phyloP scores from a whole-genome alignment of 78 protist genomes.

The Chrysochromulina parva region DNA sequence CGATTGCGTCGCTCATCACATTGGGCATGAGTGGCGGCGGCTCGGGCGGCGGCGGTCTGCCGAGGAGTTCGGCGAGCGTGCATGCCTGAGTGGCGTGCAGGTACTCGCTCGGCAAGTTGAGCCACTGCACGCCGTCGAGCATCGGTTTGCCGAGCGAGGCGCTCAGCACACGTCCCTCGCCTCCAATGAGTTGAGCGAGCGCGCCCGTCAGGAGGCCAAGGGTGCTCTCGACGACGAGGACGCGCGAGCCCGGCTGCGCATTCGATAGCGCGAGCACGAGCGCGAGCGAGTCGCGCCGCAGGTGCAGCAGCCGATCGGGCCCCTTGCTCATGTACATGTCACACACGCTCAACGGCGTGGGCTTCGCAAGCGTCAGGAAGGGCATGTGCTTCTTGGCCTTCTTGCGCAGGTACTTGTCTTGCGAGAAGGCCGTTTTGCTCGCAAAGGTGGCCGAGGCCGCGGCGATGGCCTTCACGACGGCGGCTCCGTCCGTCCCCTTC shows the following conservation, averaged over 20 bases:
- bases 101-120: neutral
- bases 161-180: neutral
- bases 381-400: neutral
- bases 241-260: neutral
- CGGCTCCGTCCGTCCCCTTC: neutral
- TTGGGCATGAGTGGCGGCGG: no score
- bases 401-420: constrained; percentile 9
- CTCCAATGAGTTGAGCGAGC: neutral
- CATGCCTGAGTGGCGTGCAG: neutral
- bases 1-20: no score
- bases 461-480: neutral
- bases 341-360: neutral
- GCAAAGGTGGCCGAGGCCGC: neutral
- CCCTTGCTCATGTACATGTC: neutral
- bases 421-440: neutral
- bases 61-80: neutral
- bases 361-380: neutral
- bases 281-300: neutral
- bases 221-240: neutral
- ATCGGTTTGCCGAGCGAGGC: neutral
- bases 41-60: neutral
- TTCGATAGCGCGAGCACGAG: constrained; percentile 1
- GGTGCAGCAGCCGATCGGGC: neutral
- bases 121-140: neutral
- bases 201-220: neutral